These are phyloP conservation scores for Pouteria glomerata DNA, from an alignment of 148 eudicot species.

Conservation along the genomic window DNA sequence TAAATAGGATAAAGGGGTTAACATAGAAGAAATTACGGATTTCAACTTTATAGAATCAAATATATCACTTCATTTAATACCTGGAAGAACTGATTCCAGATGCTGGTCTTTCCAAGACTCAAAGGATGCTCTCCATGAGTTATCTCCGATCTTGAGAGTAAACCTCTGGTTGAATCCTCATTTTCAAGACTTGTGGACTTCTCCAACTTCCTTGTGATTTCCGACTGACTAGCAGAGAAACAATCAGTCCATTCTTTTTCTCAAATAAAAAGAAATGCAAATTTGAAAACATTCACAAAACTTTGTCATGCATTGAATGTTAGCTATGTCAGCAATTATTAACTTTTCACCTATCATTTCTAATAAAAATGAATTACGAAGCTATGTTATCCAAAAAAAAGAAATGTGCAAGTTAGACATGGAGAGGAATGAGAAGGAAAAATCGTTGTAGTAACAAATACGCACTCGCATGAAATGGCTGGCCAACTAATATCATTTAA, in stretches of 20 bases:
- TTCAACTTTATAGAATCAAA: not conserved
- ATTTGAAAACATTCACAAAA: not conserved
- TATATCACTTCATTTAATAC: conserved; percentile 25
- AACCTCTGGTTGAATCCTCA: conserved; percentile 43
- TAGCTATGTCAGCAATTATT: not conserved
- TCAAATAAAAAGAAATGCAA: conserved; percentile 16
- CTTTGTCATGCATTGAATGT: not conserved
- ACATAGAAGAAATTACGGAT: not conserved
- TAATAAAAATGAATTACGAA: not conserved
- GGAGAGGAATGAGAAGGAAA: conserved; percentile 1
- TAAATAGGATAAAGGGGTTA: not conserved
- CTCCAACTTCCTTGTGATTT: conserved; percentile 77
- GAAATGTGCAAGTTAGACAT: not conserved
- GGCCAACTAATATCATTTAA: no score
- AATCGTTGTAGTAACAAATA: not conserved
- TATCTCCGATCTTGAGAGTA: conserved; percentile 75
- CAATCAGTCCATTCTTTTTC: conserved; percentile 40
- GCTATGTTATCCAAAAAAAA: not conserved
- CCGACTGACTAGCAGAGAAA: conserved; percentile 93
- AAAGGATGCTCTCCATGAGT: conserved; percentile 90
- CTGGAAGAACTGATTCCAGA: conserved; percentile 98
- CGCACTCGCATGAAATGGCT: not conserved
- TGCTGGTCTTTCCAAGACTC: conserved; percentile 85
- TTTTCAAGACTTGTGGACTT: conserved; percentile 41
- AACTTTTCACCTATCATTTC: not conserved